Conservation (phyloP, 2,329 filamentous ascomycete species). For the Diaporthe sp. region DNA sequence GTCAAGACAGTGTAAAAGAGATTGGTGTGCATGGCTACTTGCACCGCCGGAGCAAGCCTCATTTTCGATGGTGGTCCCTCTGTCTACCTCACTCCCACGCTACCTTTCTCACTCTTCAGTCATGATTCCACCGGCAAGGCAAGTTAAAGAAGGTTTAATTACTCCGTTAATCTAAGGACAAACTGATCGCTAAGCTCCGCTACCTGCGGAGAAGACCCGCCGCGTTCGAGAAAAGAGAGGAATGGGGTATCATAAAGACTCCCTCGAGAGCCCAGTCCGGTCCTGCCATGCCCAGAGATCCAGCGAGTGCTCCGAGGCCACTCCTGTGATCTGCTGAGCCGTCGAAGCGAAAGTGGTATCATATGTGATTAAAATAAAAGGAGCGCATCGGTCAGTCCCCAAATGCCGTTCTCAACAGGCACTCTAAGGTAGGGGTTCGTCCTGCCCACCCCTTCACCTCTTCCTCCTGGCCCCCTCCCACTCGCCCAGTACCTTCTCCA, state of each 20-base stretch:
- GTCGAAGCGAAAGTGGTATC: constrained; percentile 42
- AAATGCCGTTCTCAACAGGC: not conserved
- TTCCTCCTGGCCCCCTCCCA: constrained; percentile 63
- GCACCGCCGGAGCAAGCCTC: too few species aligned
- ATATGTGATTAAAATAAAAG: constrained; percentile 37
- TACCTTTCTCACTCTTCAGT: not conserved
- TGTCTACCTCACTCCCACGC: too few species aligned
- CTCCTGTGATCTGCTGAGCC: not conserved
- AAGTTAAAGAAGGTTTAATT: constrained; percentile 16
- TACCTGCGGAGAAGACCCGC: constrained; percentile 2
- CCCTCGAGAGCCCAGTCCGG: constrained; percentile 26
- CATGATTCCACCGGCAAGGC: too few species aligned
- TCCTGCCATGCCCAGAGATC: constrained; percentile 26
- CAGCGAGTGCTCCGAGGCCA: constrained; percentile 10
- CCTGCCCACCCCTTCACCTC: constrained; percentile 52
- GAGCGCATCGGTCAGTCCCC: constrained; percentile 27
- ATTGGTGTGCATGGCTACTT: too few species aligned
- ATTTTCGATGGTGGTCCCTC: too few species aligned
- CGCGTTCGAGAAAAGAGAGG: constrained; percentile 37
- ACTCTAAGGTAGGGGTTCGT: too few species aligned
- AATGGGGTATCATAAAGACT: constrained; percentile 36
- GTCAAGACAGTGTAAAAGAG: not conserved
- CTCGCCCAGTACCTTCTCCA: constrained; percentile 66
- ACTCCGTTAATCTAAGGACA: constrained; percentile 11
- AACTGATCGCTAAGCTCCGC: constrained; percentile 19